These are phyloP conservation scores for Phlyctochytrium bullatum DNA, from an alignment of 192 early-diverging fungal genomes.

Conservation along the genomic window DNA sequence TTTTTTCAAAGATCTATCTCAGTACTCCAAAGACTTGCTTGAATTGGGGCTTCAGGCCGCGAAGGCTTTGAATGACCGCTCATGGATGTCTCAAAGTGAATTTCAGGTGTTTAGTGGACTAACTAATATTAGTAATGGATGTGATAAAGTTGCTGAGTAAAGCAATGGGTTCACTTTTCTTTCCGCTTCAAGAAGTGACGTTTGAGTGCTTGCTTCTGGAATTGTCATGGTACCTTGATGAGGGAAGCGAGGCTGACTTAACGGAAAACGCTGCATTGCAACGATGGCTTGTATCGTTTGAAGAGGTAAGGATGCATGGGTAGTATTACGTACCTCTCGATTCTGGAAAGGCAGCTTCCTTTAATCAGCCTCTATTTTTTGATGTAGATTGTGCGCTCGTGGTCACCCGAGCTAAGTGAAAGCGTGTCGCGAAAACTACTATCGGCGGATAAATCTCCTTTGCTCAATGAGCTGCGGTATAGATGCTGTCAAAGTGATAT, in stretches of 20 bases:
- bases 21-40: conserved; percentile 25
- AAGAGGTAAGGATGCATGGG: conserved; percentile 25
- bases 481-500: background rate
- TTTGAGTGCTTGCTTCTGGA: conserved; percentile 22
- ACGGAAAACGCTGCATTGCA: conserved; percentile 7
- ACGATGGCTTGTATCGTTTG: conserved; percentile 20
- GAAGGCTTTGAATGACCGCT: conserved; percentile 22
- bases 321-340: too few species aligned
- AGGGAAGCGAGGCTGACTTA: background rate
- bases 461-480: conserved; percentile 15
- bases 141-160: conserved; percentile 33
- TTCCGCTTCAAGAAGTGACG: conserved; percentile 15
- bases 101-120: background rate
- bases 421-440: conserved; percentile 14
- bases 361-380: background rate
- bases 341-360: too few species aligned
- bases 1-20: background rate
- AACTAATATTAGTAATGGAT: conserved; percentile 12
- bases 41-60: conserved; percentile 30
- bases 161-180: conserved; percentile 18
- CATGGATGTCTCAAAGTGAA: conserved; percentile 46
- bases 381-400: conserved; percentile 14
- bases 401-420: conserved; percentile 10
- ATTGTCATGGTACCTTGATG: conserved; percentile 12
- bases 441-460: conserved; percentile 6